phyloP scores from a whole-genome alignment of 108 stramenopile species.

The Cyclostephanos tholiformis region DNA sequence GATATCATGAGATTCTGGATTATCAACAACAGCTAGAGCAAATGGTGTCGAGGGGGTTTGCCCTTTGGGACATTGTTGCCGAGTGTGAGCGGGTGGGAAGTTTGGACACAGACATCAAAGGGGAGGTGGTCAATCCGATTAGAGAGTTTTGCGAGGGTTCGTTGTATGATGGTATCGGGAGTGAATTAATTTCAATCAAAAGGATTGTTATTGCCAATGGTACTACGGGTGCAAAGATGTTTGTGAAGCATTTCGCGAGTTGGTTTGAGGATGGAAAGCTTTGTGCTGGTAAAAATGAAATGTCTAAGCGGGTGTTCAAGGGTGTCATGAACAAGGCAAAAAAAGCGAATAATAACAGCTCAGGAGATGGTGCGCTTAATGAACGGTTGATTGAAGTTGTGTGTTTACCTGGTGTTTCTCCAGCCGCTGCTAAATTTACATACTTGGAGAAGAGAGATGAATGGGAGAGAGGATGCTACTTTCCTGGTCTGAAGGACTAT shows the following conservation, averaged over 20 bases:
- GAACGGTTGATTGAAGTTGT: slow-evolving; percentile 35
- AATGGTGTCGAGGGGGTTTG: slow-evolving; percentile 68
- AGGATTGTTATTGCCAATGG: slow-evolving; percentile 84
- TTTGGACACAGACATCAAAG: slow-evolving; percentile 65
- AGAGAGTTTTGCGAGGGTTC: slow-evolving; percentile 55
- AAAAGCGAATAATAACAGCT: slow-evolving; percentile 13
- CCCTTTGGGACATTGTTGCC: slow-evolving; percentile 80
- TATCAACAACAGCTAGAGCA: slow-evolving; percentile 64
- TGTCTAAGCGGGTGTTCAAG: slow-evolving; percentile 54
- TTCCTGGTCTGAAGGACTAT: slow-evolving; percentile 66
- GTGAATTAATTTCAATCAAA: slow-evolving; percentile 38
- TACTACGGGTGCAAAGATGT: slow-evolving; percentile 53
- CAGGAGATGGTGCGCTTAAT: neutral
- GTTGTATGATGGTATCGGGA: slow-evolving; percentile 12
- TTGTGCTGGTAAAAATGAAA: slow-evolving; percentile 39
- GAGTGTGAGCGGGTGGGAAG: slow-evolving; percentile 61
- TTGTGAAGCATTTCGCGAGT: slow-evolving; percentile 64
- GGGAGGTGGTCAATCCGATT: slow-evolving; percentile 71
- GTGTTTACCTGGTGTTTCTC: slow-evolving; percentile 64
- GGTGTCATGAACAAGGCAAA: slow-evolving; percentile 29
- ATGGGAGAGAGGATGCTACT: slow-evolving; percentile 71
- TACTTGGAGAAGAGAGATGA: slow-evolving; percentile 76
- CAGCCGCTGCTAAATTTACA: slow-evolving; percentile 69
- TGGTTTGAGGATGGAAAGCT: slow-evolving; percentile 71
- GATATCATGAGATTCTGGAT: slow-evolving; percentile 58